Evolutionary conservation across 2,329 filamentous ascomycete genomes (phyloP), one percentile per base, ranked within the genome.

Genomic region (Phialophora tarda): DNA sequence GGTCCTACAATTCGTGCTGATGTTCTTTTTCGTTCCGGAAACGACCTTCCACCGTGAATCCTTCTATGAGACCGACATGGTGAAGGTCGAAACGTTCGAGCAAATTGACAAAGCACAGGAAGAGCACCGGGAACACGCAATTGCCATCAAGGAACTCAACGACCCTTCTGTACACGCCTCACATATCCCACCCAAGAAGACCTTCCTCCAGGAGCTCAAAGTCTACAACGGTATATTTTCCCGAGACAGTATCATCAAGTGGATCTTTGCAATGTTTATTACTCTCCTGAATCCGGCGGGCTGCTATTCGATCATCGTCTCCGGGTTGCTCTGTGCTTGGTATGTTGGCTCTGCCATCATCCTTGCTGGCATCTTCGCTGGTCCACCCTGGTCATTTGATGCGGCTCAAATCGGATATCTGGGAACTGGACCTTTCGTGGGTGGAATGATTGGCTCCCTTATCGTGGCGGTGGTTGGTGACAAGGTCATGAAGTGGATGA

Each of bases 391-490:
- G 70, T 69, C 71, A 50, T 75, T 76, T 65, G 70, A 69, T 54
- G 72, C 74, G 2, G 71, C 74, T 0, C 70, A 71, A 2, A 71
- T 75, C 8, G 75, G 75, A 11, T 71, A 75, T 24, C 64, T 74
- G 21, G 67, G 56, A 53, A 63, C 62, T 11, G 68, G 68, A 4
- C 63, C 63, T 4, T 70, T 70, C 44, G 34, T 70, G 23, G 68
- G 68, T 14, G 69, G 66, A 8, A 59, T 70, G 34, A 61, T 67
- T 32, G 68, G 64, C 5, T 74, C 77, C 1, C 78, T 84, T 60
- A 75, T 82, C 50, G 80, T 79, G 75, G 21, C 75, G 73, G n/a
- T 73, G 2, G 57, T 75, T 10, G 75, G 73, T 0, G 78, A 79
- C 65, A 66, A 65, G 24, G 59, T 78, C 17, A 71, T 74, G 6